Conservation (phyloP, 2,329 filamentous ascomycete genomes). For the Xylariomycetidae sp. region DNA sequence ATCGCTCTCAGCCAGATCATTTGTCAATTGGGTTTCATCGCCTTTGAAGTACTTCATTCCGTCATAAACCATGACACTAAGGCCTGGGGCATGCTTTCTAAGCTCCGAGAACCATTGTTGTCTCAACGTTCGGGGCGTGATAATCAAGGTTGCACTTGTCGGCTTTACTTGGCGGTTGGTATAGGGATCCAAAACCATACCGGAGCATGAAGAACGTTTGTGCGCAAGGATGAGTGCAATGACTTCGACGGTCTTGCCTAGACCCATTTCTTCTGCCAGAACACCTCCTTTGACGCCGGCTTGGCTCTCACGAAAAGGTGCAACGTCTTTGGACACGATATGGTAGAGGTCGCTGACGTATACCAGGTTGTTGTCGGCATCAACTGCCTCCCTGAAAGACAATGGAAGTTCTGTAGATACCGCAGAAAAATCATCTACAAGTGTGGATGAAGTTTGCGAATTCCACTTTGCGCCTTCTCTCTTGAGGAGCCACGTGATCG, state of each 20-base stretch:
- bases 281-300: slow-evolving; percentile 55
- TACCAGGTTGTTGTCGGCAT: slow-evolving; percentile 37
- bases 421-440: too few species aligned
- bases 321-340: slow-evolving; percentile 46
- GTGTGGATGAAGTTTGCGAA: too few species aligned
- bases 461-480: slow-evolving; percentile 59
- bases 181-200: slow-evolving; percentile 30
- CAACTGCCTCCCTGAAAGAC: slow-evolving; percentile 40
- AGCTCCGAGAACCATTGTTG: slow-evolving; percentile 61
- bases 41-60: slow-evolving; percentile 38
- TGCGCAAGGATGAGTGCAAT: slow-evolving; percentile 67
- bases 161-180: slow-evolving; percentile 40
- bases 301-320: slow-evolving; percentile 38
- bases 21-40: slow-evolving; percentile 36
- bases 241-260: slow-evolving; percentile 76
- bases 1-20: slow-evolving; percentile 46
- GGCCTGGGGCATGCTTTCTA: slow-evolving; percentile 49
- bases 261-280: slow-evolving; percentile 76
- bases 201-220: slow-evolving; percentile 29
- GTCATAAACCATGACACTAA: slow-evolving; percentile 53
- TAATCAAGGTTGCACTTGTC: slow-evolving; percentile 56
- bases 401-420: slow-evolving; percentile 29
- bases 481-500: slow-evolving; percentile 64
- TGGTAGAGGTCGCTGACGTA: slow-evolving; percentile 57
- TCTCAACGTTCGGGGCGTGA: slow-evolving; percentile 52